Base-by-base conservation (phyloP, 2,329 filamentous ascomycete genomes). In the Diaporthe humulicola region DNA sequence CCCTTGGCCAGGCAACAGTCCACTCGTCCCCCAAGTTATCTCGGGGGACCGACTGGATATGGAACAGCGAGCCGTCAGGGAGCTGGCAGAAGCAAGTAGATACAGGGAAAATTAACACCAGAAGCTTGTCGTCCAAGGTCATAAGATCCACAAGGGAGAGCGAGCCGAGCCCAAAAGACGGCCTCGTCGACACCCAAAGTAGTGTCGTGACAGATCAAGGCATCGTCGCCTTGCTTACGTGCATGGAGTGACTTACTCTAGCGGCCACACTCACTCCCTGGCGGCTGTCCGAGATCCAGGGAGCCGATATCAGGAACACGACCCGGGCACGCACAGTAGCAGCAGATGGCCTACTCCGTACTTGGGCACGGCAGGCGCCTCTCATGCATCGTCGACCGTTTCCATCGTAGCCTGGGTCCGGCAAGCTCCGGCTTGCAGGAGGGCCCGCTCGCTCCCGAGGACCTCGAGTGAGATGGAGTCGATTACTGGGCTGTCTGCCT, bases 291-390 rank as follows among this genome's bases (percentile, higher is more conserved):
- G 22, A 67, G 61, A 40, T 54, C 48, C 33, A 40, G 45, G 30
- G 33, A 36, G 48, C 45, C 64, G 48, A 69, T 40, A 30, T 40
- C 45, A 69, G 64, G n/a, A 54, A 69, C 45, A n/a, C 1, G 1
- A 38, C 25, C 42, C 25, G 33, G 48, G 12, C 45, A 36, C 36
- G 45, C 22, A 22, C 64, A 69, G 30, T 28, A 69, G 48, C 64
- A 38, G 64, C 42, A 54, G 64, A 54, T 22, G 64, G 64, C 22
- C 64, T 38, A 22, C n/a, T 40, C 54, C 22, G 45, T 38, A 22
- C n/a, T 40, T 69, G 45, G 48, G 64, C 45, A 69, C 48, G 33
- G n/a, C 30, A 40, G 64, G 48, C 64, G 64, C 64, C 64, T 54
- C 48, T 69, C n/a, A 69, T 69, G 64, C 64, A 54, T 33, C 25